Evolutionary conservation across 176 grass and related monocot species (phyloP).

Genomic region (Oryza punctata): DNA sequence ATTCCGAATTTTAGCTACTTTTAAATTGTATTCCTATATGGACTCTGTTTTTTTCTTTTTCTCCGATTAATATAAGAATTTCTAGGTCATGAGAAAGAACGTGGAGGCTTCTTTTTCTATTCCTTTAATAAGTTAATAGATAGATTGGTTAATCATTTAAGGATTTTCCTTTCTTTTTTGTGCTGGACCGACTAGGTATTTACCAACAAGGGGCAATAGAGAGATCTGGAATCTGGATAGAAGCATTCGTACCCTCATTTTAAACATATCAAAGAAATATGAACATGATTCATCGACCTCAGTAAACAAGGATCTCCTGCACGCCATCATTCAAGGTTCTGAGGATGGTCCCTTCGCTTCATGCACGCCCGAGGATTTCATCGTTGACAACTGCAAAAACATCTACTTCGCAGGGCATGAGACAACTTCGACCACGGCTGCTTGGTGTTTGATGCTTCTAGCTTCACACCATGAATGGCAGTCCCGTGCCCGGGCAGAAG

Average conservation of each 20-base stretch:
- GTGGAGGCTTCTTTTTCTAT: no score
- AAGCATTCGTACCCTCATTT: conserved; percentile 50
- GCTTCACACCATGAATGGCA: conserved; percentile 75
- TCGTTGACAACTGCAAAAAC: conserved; percentile 88
- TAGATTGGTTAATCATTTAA: not conserved
- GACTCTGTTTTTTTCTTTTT: no score
- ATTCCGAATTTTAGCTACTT: no score
- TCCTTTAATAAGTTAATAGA: no score
- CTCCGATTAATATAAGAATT: no score
- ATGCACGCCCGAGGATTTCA: conserved; percentile 45
- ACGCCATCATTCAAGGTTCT: conserved; percentile 68
- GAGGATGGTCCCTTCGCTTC: conserved; percentile 8
- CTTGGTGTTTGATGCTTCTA: conserved; percentile 86
- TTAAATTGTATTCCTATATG: no score
- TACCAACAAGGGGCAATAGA: conserved; percentile 73
- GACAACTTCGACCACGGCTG: conserved; percentile 52
- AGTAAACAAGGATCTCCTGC: conserved; percentile 47
- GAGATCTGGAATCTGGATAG: conserved; percentile 52
- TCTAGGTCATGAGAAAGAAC: no score
- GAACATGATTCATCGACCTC: conserved; percentile 9
- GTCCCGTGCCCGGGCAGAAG: conserved; percentile 39
- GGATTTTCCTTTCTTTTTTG: not conserved
- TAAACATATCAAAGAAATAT: conserved; percentile 50
- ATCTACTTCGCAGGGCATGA: conserved; percentile 85
- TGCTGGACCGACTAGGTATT: conserved; percentile 42